Evolutionary conservation across 352 stramenopile genomes (phyloP).

Genomic region (Blastocystis sp.): DNA sequence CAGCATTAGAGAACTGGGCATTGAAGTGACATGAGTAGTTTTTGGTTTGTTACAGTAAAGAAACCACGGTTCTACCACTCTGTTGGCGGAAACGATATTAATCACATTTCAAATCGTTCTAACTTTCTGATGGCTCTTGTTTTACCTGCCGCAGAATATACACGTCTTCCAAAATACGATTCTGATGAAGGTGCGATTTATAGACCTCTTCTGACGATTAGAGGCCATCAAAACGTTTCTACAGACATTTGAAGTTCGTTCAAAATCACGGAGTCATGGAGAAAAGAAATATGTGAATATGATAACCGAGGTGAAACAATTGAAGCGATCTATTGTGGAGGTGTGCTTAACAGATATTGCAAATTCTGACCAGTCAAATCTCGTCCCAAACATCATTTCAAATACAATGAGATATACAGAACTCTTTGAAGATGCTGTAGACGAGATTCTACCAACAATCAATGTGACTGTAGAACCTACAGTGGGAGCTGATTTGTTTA

Average conservation of each 20-base stretch:
- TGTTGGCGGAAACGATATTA: too few species aligned
- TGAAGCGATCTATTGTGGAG: not conserved
- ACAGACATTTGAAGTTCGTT: not conserved
- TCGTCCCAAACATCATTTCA: slow-evolving; percentile 73
- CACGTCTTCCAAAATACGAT: slow-evolving; percentile 37
- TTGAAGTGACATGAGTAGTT: slow-evolving; percentile 14
- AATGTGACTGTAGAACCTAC: not conserved
- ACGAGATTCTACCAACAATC: slow-evolving; percentile 72
- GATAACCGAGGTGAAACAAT: slow-evolving; percentile 6
- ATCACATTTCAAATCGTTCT: slow-evolving; percentile 26
- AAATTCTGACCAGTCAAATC: not conserved
- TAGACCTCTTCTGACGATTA: not conserved
- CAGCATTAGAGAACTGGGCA: slow-evolving; percentile 26
- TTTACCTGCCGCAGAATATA: not conserved
- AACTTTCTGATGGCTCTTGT: not conserved
- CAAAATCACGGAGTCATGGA: not conserved
- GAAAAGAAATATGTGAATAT: not conserved
- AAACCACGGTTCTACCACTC: not conserved
- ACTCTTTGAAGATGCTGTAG: slow-evolving; percentile 76
- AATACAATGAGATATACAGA: slow-evolving; percentile 78
- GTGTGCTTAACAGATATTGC: not conserved
- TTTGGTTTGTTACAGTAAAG: not conserved
- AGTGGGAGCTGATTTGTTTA: not conserved
- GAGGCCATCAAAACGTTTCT: slow-evolving; percentile 29
- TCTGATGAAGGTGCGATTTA: not conserved